These are phyloP conservation scores for Sabuloglossum arenarium DNA, from an alignment of 495 filamentous ascomycete species.

Conservation along the genomic window DNA sequence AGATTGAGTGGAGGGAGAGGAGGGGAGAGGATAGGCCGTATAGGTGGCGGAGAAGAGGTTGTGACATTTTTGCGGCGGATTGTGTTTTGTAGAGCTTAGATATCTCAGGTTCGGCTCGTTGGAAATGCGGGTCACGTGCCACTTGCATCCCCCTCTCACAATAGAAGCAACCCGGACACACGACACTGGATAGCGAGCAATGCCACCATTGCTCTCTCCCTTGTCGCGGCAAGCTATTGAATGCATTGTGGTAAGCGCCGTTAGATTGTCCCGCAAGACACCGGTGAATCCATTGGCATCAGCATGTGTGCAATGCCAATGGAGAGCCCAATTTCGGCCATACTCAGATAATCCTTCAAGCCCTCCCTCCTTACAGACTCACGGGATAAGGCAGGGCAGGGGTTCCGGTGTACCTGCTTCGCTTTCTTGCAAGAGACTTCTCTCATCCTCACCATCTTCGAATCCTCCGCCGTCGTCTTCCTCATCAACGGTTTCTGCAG, in stretches of 20 bases:
- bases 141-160: not conserved
- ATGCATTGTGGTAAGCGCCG: too few species aligned
- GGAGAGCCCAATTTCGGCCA: constrained; percentile 3
- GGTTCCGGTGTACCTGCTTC: not conserved
- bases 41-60: not conserved
- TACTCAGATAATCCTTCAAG: not conserved
- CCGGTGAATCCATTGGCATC: not conserved
- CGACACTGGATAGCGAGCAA: not conserved
- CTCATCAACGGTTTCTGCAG: not conserved
- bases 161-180: not conserved
- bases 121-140: too few species aligned
- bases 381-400: not conserved
- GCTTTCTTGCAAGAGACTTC: not conserved
- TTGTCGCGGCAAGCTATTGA: not conserved
- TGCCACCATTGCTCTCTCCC: not conserved
- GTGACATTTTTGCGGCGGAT: not conserved
- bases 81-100: too few species aligned
- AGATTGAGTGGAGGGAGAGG: not conserved
- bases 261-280: not conserved
- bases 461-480: not conserved
- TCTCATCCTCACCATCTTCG: not conserved
- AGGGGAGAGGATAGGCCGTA: not conserved
- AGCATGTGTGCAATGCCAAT: constrained; percentile 11
- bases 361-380: constrained; percentile 1
- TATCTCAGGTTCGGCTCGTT: too few species aligned